Percentiles rank a stretch among this genome's conserved stretches.
Evolutionary conservation across 2,329 filamentous ascomycete genomes (phyloP).

Genomic region (Pseudogymnoascus sp.): DNA sequence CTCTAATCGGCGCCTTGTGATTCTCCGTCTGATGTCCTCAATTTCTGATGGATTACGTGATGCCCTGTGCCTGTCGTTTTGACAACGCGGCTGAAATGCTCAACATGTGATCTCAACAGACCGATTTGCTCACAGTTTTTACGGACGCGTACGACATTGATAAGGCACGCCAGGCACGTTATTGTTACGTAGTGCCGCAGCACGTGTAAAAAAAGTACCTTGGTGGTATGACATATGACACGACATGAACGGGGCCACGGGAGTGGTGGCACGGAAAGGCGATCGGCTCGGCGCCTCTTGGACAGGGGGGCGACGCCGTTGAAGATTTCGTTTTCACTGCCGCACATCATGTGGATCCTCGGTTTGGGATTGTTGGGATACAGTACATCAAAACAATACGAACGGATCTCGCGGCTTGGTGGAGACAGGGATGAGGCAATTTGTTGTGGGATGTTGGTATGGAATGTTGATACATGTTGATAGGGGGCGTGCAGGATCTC

Average conservation of each 20-base stretch:
- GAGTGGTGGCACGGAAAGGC: neutral
- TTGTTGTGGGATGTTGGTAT: neutral
- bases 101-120: neutral
- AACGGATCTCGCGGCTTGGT: neutral
- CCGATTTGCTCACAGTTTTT: neutral
- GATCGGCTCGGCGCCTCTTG: conserved; percentile 3
- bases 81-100: neutral
- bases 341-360: neutral
- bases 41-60: neutral
- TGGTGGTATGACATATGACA: conserved; percentile 6
- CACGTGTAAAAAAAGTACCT: neutral
- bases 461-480: neutral
- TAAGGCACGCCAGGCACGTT: neutral
- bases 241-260: neutral
- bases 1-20: neutral
- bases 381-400: neutral
- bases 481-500: neutral
- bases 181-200: neutral
- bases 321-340: conserved; percentile 1
- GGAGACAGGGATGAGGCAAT: neutral
- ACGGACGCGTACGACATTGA: neutral
- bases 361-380: neutral
- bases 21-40: neutral
- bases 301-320: neutral
- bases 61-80: neutral